Base-by-base conservation (phyloP, 177 flowering plant species). In the Vitis hybrid region DNA sequence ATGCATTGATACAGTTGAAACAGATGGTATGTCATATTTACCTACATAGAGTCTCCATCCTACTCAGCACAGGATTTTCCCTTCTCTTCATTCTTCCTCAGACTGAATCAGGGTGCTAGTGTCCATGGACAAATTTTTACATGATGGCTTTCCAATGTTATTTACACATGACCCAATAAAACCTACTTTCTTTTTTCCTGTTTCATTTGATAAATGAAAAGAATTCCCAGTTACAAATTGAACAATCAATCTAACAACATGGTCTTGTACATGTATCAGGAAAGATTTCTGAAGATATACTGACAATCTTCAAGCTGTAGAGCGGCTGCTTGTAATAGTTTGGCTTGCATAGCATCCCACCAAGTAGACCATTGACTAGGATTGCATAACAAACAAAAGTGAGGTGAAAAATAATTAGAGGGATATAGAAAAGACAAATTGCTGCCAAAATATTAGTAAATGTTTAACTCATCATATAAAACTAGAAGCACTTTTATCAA, bases 31-130 rank as follows among this genome's bases (percentile, higher is more conserved):
- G 26, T 22, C 10, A 13, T 5, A 13, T 18, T 61, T 72, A 93
- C 99, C 95, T 93, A 98, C 97, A 96, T 89, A 14, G 97, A 80
- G 64, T 96, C 97, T n/a, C 86, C 90, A 51, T 90, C 97, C 78
- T 89, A 93, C 73, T 22, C 26, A 22, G 0, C 26, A 22, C 87
- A 72, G 13, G 87, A 72, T 75, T 22, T 22, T 0, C 26, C 26
- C 3, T 22, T 22, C 26, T 22, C 0, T 22, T 22, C 26, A 22
- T 22, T 22, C 26, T 22, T 22, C 3, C 26, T 22, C 3, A 22
- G 26, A 22, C 26, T 22, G 26, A 22, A 22, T 22, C 0, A 22
- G 3, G 26, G 26, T 22, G 26, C 26, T 22, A 0, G 26, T 22
- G 26, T 22, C 26, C 26, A 22, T 22, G 3, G 26, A 22, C 26